Conservation (phyloP, 176 grass and related monocot genomes). For the Eragrostis curvula region DNA sequence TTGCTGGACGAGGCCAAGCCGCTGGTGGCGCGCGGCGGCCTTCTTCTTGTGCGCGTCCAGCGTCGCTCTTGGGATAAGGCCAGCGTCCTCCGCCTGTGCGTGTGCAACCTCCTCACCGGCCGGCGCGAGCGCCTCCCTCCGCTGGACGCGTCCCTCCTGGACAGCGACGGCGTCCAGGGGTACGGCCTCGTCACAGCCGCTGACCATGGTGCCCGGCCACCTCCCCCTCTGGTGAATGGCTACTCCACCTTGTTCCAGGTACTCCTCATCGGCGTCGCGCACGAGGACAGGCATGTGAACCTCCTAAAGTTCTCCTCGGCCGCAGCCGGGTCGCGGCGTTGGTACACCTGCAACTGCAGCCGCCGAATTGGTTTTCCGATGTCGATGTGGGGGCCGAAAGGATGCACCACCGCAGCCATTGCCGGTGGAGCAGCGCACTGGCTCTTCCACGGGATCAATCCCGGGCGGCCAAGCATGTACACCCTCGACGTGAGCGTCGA, state of each 20-base stretch:
- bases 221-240: neutral
- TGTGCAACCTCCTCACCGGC: conserved; percentile 3
- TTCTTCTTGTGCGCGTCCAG: neutral
- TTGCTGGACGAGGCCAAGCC: neutral
- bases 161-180: neutral
- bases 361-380: neutral
- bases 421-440: neutral
- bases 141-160: neutral
- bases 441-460: neutral
- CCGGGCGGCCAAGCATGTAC: neutral
- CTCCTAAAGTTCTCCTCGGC: neutral
- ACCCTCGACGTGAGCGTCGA: neutral
- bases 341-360: neutral
- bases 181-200: neutral
- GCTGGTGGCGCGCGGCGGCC: neutral
- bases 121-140: neutral
- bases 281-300: neutral
- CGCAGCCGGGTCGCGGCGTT: neutral
- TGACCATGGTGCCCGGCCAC: neutral
- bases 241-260: conserved; percentile 7
- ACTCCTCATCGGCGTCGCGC: neutral
- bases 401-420: neutral
- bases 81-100: neutral
- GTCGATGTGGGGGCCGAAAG: neutral
- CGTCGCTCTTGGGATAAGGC: neutral